Conservation (phyloP, 768 basidiomycete genomes). For the Boletus fagicola region DNA sequence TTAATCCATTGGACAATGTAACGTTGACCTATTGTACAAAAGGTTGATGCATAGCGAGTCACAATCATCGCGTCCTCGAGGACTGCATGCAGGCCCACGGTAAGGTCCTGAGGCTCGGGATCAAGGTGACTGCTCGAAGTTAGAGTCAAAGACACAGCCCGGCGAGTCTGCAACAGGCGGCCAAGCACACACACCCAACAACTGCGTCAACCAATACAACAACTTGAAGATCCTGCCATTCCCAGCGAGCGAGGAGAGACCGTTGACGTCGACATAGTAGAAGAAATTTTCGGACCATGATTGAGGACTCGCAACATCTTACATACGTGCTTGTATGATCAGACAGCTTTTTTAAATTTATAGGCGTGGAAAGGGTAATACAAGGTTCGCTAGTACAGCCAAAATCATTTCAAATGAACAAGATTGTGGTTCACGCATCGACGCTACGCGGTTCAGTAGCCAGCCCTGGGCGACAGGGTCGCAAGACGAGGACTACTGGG, state of each 20-base stretch:
- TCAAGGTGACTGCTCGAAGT: too few species aligned
- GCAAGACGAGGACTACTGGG: constrained; percentile 13
- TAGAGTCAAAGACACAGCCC: too few species aligned
- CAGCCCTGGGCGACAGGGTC: constrained; percentile 6
- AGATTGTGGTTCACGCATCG: neutral
- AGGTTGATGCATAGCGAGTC: too few species aligned
- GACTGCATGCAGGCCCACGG: too few species aligned
- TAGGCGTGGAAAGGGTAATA: neutral
- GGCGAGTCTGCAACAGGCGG: too few species aligned
- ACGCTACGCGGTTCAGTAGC: constrained; percentile 6
- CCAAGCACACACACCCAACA: too few species aligned
- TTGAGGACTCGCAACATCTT: neutral
- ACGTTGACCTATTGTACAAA: too few species aligned
- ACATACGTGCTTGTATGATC: neutral
- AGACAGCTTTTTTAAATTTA: neutral
- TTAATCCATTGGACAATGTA: neutral
- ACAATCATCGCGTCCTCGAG: too few species aligned
- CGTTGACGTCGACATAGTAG: neutral
- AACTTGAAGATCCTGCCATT: too few species aligned
- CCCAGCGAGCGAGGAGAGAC: too few species aligned
- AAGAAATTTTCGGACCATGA: neutral
- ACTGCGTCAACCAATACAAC: too few species aligned
- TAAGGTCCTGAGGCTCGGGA: too few species aligned
- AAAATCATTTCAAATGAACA: neutral
- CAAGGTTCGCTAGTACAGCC: neutral